Evolutionary conservation across 2,329 filamentous ascomycete genomes (phyloP).

Genomic region (Capronia americana): DNA sequence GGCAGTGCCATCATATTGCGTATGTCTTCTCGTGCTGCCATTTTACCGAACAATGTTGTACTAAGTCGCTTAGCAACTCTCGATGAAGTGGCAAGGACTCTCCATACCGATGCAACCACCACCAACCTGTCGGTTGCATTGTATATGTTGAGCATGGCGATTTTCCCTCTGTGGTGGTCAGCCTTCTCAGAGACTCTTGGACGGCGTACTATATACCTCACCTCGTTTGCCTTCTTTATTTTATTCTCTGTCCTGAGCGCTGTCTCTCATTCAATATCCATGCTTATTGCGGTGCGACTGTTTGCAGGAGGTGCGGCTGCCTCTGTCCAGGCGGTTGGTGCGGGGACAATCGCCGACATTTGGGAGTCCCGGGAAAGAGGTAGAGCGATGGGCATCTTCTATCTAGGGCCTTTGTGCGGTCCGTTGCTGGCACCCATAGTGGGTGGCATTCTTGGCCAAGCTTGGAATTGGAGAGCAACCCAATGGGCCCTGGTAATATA

Average conservation of each 20-base stretch:
- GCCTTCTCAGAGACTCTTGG: conserved; percentile 76
- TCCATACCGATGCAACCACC: conserved; percentile 68
- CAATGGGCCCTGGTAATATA: conserved; percentile 80
- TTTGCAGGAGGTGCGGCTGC: conserved; percentile 77
- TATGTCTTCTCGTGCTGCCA: conserved; percentile 51
- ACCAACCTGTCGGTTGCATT: conserved; percentile 78
- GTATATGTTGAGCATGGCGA: conserved; percentile 83
- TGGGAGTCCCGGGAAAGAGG: conserved; percentile 77
- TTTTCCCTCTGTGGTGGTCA: conserved; percentile 88
- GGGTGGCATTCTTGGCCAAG: conserved; percentile 73
- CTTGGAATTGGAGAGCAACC: conserved; percentile 75
- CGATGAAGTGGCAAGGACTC: conserved; percentile 65
- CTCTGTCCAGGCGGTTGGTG: conserved; percentile 81
- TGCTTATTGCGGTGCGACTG: conserved; percentile 79
- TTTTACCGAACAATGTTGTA: neutral
- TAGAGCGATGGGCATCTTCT: conserved; percentile 82
- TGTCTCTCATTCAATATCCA: conserved; percentile 70
- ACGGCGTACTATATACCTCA: conserved; percentile 77
- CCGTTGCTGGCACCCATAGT: conserved; percentile 78
- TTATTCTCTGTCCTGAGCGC: conserved; percentile 74
- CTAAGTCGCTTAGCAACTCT: conserved; percentile 65
- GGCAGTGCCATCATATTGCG: conserved; percentile 85
- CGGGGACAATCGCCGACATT: conserved; percentile 81
- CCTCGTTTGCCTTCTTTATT: conserved; percentile 74
- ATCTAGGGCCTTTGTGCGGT: conserved; percentile 76